Evolutionary conservation across 768 basidiomycete species (phyloP).

Genomic region (Tricholoma matsutake): DNA sequence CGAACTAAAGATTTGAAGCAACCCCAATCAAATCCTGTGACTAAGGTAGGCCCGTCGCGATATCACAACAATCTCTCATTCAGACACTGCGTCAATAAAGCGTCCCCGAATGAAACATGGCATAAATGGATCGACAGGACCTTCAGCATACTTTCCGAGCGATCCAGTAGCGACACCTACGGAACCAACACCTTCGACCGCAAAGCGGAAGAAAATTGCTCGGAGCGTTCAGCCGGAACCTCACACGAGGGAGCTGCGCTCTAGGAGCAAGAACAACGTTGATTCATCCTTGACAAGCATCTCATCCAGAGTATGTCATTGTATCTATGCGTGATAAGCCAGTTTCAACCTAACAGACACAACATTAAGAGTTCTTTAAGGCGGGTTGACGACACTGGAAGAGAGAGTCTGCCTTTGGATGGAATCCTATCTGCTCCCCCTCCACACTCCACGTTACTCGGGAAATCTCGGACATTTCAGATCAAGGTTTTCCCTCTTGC

Average conservation of each 20-base stretch:
- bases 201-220: conserved; percentile 35
- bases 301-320: conserved; percentile 34
- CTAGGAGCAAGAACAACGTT: conserved; percentile 38
- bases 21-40: conserved; percentile 6
- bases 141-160: conserved; percentile 14
- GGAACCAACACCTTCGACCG: conserved; percentile 33
- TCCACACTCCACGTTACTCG: conserved; percentile 13
- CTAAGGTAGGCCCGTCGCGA: conserved; percentile 13
- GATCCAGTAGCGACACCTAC: conserved; percentile 23
- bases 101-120: conserved; percentile 11
- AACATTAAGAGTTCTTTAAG: conserved; percentile 20
- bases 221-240: conserved; percentile 25
- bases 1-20: conserved; percentile 15
- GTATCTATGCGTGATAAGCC: background rate
- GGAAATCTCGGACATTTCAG: conserved; percentile 26
- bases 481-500: conserved; percentile 28
- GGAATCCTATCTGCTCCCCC: conserved; percentile 16
- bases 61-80: background rate
- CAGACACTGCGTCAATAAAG: conserved; percentile 7
- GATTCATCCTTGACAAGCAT: conserved; percentile 37
- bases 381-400: conserved; percentile 24
- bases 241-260: conserved; percentile 43
- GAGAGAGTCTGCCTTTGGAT: conserved; percentile 18
- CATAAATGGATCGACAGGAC: conserved; percentile 13
- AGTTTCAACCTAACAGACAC: conserved; percentile 4